These are phyloP conservation scores for Penicillium freii DNA, from an alignment of 2,329 filamentous ascomycete species.

Conservation along the genomic window DNA sequence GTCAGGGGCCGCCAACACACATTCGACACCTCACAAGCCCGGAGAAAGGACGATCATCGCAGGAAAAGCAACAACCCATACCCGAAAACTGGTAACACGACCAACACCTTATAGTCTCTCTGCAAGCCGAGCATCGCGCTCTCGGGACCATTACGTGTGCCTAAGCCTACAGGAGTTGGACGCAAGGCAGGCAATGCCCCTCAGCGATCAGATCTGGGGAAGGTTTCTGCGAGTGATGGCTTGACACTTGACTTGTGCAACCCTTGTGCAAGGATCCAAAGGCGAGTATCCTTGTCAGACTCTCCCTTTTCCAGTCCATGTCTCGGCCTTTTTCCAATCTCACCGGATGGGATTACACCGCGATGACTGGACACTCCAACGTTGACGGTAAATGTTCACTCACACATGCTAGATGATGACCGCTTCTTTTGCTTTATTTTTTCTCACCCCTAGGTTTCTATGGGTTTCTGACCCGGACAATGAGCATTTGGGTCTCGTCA, in stretches of 20 bases:
- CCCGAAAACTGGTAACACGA: not conserved
- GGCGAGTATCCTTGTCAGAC: slow-evolving; percentile 17
- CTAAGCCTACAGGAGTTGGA: slow-evolving; percentile 2
- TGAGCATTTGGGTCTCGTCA: not conserved
- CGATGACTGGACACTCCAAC: not conserved
- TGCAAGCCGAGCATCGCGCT: not conserved
- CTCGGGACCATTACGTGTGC: not conserved
- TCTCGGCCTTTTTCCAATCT: slow-evolving; percentile 22
- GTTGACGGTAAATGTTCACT: not conserved
- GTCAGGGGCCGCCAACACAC: slow-evolving; percentile 6
- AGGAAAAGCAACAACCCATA: not conserved
- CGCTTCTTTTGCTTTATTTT: not conserved
- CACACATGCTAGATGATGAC: not conserved
- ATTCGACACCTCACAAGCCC: slow-evolving; percentile 3
- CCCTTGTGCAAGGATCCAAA: slow-evolving; percentile 19
- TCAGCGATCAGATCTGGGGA: slow-evolving; percentile 17
- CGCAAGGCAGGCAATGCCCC: slow-evolving; percentile 11
- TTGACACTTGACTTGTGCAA: slow-evolving; percentile 20
- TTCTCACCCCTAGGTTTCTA: not conserved
- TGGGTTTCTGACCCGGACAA: not conserved
- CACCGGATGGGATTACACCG: slow-evolving; percentile 6
- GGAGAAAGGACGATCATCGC: slow-evolving; percentile 4
- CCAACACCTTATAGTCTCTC: not conserved
- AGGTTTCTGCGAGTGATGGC: slow-evolving; percentile 20
- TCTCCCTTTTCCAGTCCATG: slow-evolving; percentile 8